Percentiles rank a stretch among this genome's conserved stretches.
Evolutionary conservation across 2,329 filamentous ascomycete species (phyloP).

Genomic region (Botryotinia calthae): DNA sequence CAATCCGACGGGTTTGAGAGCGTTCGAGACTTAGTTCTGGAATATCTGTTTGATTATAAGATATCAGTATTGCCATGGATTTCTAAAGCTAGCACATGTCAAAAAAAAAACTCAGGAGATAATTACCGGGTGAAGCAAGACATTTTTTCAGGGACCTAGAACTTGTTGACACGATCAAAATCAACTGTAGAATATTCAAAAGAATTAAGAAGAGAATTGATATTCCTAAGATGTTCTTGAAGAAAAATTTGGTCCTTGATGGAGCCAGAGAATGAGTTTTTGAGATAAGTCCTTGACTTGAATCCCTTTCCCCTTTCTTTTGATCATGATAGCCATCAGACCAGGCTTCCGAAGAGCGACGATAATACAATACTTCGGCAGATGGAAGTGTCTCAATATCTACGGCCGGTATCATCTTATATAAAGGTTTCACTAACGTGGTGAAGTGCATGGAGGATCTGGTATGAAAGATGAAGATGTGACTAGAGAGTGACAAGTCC

Average conservation of each 20-base stretch:
- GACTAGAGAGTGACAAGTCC: background rate
- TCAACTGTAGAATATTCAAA: background rate
- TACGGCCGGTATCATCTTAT: background rate
- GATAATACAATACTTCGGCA: background rate
- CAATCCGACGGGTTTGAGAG: background rate
- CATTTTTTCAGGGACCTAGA: background rate
- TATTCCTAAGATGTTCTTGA: background rate
- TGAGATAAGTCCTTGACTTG: background rate
- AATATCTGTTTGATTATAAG: background rate
- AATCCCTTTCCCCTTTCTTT: background rate
- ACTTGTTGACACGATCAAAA: background rate
- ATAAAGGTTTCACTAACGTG: background rate
- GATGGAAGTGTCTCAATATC: background rate
- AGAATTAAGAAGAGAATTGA: background rate
- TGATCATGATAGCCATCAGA: background rate
- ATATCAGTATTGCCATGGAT: background rate
- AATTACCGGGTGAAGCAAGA: background rate
- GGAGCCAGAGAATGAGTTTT: background rate
- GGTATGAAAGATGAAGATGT: background rate
- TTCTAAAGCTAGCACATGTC: background rate
- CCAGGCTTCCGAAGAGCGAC: background rate
- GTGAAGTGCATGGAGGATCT: background rate
- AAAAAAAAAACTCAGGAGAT: background rate
- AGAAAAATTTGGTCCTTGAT: background rate
- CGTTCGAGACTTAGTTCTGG: slow-evolving; percentile 1